Evolutionary conservation across 1,284 basidiomycete species (phyloP).

Genomic region (Leccinum griseonigrum): DNA sequence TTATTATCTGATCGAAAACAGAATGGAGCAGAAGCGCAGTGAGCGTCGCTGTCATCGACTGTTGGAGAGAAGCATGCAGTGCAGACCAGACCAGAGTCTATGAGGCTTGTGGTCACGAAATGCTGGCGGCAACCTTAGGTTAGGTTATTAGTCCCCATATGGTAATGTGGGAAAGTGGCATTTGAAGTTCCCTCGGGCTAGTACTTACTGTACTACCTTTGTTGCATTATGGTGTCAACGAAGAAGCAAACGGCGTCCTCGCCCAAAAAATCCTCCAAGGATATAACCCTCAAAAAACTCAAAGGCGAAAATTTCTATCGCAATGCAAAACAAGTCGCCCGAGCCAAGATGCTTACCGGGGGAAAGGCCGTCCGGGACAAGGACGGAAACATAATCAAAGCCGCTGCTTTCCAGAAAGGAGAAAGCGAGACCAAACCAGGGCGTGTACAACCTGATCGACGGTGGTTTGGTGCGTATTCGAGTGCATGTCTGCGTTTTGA

Average conservation of each 20-base stretch:
- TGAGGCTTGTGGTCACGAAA: no score
- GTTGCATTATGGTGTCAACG: slow-evolving; percentile 53
- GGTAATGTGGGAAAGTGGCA: background rate
- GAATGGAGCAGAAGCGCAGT: background rate
- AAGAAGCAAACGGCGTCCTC: slow-evolving; percentile 38
- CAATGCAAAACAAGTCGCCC: slow-evolving; percentile 80
- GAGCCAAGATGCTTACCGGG: slow-evolving; percentile 88
- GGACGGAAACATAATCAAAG: slow-evolving; percentile 88
- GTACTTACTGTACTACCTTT: background rate
- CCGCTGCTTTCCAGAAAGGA: slow-evolving; percentile 90
- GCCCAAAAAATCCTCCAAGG: slow-evolving; percentile 49
- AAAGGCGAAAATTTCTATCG: slow-evolving; percentile 95
- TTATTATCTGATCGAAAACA: background rate
- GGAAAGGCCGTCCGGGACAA: slow-evolving; percentile 87
- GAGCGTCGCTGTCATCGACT: no score
- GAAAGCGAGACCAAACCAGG: slow-evolving; percentile 88
- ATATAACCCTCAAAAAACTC: slow-evolving; percentile 63
- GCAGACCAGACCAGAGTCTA: no score
- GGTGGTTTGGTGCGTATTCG: slow-evolving; percentile 85
- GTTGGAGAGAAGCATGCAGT: no score
- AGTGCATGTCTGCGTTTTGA: slow-evolving; percentile 3
- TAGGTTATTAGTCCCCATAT: no score
- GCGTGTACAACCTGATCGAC: slow-evolving; percentile 86
- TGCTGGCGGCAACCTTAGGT: no score
- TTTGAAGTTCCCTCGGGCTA: background rate